Evolutionary conservation across 441 rosid genomes (phyloP).

Genomic region (Populus hybrid): DNA sequence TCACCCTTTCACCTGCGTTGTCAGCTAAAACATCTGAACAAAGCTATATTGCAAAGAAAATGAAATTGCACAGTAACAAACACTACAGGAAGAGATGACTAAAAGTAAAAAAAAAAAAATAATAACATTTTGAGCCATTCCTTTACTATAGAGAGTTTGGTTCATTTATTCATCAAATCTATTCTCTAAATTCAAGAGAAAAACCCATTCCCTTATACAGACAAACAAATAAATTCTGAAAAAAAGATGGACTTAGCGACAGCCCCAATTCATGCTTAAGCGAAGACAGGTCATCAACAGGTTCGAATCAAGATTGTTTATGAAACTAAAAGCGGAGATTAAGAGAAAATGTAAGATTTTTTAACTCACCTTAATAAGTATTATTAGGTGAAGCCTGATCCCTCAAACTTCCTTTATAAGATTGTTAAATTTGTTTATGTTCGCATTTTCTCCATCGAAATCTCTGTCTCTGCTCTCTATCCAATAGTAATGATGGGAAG

Average conservation of each 20-base stretch:
- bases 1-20: constrained; percentile 5
- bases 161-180: no score
- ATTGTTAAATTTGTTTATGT: neutral
- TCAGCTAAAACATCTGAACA: constrained; percentile 3
- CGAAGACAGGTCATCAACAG: no score
- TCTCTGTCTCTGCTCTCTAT: no score
- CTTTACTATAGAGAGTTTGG: no score
- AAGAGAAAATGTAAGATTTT: neutral
- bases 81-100: neutral
- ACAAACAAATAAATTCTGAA: no score
- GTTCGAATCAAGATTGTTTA: no score
- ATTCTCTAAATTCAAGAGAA: neutral
- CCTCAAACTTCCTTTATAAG: neutral
- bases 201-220: no score
- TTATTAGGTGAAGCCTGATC: neutral
- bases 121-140: no score
- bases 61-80: neutral
- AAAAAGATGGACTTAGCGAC: no score
- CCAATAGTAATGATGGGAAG: no score
- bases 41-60: neutral
- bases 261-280: no score
- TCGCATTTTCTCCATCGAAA: neutral
- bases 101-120: neutral
- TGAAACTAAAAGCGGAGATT: neutral
- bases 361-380: neutral